Evolutionary conservation across 345 rosid species (phyloP).

Genomic region (Euclidium syriacum): DNA sequence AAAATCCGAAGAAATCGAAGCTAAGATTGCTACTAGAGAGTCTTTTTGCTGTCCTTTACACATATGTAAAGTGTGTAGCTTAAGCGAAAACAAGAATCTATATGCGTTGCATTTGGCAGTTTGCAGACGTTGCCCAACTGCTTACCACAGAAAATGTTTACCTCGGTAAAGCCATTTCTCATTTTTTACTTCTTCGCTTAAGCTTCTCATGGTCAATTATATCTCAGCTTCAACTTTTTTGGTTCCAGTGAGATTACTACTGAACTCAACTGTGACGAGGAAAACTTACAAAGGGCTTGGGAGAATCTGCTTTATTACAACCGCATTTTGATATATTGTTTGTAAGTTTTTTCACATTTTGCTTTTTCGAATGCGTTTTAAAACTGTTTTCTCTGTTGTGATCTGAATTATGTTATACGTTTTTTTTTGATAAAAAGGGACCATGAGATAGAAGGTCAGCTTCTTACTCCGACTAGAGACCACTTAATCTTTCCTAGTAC

Average conservation of each 20-base stretch:
- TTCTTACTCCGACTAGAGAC: conserved; percentile 55
- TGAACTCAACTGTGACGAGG: conserved; percentile 27
- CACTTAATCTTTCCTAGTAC: conserved; percentile 50
- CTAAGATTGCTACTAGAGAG: conserved; percentile 47
- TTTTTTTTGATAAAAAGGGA: conserved; percentile 44
- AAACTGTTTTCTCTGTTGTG: background rate
- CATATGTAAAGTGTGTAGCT: conserved; percentile 49
- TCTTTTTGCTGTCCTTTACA: conserved; percentile 62
- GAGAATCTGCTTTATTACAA: conserved; percentile 42
- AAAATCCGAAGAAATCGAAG: conserved; percentile 32
- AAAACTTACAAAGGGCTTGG: conserved; percentile 53
- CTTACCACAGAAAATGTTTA: conserved; percentile 67
- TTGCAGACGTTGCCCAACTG: conserved; percentile 75
- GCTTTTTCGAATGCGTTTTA: background rate
- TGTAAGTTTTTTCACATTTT: conserved; percentile 37
- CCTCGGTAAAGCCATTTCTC: conserved; percentile 41
- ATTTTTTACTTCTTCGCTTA: background rate
- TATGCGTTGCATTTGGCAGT: conserved; percentile 50
- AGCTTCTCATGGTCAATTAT: conserved; percentile 1
- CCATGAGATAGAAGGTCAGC: conserved; percentile 36
- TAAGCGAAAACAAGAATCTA: conserved; percentile 39
- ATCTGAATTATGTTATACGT: conserved; percentile 3
- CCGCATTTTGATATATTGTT: conserved; percentile 59
- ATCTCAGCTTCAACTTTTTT: background rate
- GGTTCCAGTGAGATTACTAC: conserved; percentile 39